phyloP scores from a whole-genome alignment of 371 early-diverging fungal genomes.

The Mucor piriformis region DNA sequence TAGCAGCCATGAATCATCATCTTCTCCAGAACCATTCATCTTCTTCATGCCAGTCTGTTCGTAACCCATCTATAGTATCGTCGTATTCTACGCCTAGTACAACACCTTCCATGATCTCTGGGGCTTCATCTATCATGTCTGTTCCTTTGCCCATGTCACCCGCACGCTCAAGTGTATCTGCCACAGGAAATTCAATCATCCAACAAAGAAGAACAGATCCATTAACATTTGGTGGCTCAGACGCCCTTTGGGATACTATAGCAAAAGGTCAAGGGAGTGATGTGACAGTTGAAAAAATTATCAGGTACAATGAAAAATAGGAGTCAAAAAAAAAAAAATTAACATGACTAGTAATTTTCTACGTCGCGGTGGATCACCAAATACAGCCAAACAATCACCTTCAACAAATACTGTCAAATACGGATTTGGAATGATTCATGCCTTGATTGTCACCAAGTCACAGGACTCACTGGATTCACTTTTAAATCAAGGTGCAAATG shows the following conservation, averaged over 20 bases:
- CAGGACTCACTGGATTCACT: slow-evolving; percentile 36
- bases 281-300: slow-evolving; percentile 46
- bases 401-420: slow-evolving; percentile 36
- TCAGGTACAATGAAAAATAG: slow-evolving; percentile 29
- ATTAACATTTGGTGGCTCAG: slow-evolving; percentile 48
- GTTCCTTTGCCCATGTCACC: slow-evolving; percentile 27
- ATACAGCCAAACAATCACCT: slow-evolving; percentile 47
- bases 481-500: slow-evolving; percentile 51
- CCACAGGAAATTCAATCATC: slow-evolving; percentile 28
- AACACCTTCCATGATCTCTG: slow-evolving; percentile 11
- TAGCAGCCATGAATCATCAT: slow-evolving; percentile 1
- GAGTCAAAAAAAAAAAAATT: neutral
- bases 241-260: slow-evolving; percentile 50
- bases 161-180: slow-evolving; percentile 29
- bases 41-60: neutral
- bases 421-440: slow-evolving; percentile 55
- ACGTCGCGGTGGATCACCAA: slow-evolving; percentile 52
- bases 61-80: slow-evolving; percentile 29
- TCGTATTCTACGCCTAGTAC: slow-evolving; percentile 27
- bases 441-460: slow-evolving; percentile 42
- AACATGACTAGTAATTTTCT: slow-evolving; percentile 35
- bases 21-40: neutral
- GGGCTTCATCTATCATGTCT: slow-evolving; percentile 16
- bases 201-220: slow-evolving; percentile 44
- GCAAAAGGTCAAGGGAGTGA: slow-evolving; percentile 40